Evolutionary conservation across 106 monocot genomes (phyloP).

Genomic region (Allium fistulosum): DNA sequence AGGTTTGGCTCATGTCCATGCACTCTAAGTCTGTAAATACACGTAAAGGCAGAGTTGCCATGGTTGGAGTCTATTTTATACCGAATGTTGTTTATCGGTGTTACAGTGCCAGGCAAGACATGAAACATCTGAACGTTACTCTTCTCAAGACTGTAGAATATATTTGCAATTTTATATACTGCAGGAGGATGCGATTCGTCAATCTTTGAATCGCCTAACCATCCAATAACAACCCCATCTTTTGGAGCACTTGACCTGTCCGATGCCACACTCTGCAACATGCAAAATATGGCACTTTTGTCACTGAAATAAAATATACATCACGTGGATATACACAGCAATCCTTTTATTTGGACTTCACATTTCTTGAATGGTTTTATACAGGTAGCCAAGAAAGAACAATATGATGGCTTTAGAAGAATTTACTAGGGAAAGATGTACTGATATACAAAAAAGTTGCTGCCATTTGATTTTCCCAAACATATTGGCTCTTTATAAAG

Average conservation of each 20-base stretch:
- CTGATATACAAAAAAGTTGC: too few species aligned
- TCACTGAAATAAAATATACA: not conserved
- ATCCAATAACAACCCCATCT: slow-evolving; percentile 40
- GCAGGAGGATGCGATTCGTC: slow-evolving; percentile 13
- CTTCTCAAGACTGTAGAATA: slow-evolving; percentile 68
- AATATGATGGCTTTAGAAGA: too few species aligned
- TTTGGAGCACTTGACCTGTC: slow-evolving; percentile 84
- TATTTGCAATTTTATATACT: slow-evolving; percentile 23
- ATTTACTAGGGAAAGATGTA: too few species aligned
- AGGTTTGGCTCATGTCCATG: slow-evolving; percentile 54
- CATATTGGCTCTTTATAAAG: too few species aligned
- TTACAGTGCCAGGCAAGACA: slow-evolving; percentile 9
- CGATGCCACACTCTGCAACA: slow-evolving; percentile 78
- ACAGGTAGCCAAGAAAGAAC: too few species aligned
- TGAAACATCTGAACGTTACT: slow-evolving; percentile 70
- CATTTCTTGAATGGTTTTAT: too few species aligned
- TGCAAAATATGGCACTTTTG: too few species aligned
- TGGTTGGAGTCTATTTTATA: slow-evolving; percentile 78
- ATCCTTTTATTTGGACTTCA: too few species aligned
- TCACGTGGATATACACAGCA: not conserved
- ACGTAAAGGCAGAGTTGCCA: slow-evolving; percentile 55
- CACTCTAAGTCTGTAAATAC: slow-evolving; percentile 86
- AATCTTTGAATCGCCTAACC: slow-evolving; percentile 37
- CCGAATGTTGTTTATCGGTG: slow-evolving; percentile 47
- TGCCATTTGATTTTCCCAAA: too few species aligned